Conservation (phyloP, 257 asterid species). For the Linaria vulgaris region DNA sequence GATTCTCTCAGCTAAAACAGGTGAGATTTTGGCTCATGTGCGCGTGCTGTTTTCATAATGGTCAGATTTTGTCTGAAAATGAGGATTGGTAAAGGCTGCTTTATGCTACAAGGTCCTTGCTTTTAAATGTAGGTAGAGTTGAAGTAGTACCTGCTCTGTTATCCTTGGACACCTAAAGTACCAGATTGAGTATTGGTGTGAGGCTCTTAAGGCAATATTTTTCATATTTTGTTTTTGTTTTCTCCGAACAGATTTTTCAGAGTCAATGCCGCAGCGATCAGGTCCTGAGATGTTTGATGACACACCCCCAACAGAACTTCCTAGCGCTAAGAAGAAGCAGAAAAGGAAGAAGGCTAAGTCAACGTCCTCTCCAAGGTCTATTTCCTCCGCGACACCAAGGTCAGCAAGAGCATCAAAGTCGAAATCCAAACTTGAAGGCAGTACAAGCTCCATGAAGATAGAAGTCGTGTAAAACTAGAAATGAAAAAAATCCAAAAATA, state of each 20-base stretch:
- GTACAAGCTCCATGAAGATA: slow-evolving; percentile 45
- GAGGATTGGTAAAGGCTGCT: background rate
- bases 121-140: background rate
- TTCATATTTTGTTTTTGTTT: no score
- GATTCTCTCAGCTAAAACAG: slow-evolving; percentile 18
- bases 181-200: no score
- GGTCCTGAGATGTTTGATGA: slow-evolving; percentile 35
- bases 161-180: background rate
- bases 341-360: slow-evolving; percentile 67
- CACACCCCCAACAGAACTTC: slow-evolving; percentile 34
- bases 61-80: background rate
- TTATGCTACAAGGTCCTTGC: background rate
- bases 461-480: slow-evolving; percentile 54
- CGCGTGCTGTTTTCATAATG: slow-evolving; percentile 4
- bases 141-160: background rate
- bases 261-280: slow-evolving; percentile 17
- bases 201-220: no score
- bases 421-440: slow-evolving; percentile 57
- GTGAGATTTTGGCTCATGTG: slow-evolving; percentile 39
- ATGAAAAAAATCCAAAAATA: background rate
- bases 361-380: slow-evolving; percentile 50
- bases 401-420: slow-evolving; percentile 48
- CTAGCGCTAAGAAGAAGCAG: slow-evolving; percentile 51
- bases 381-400: slow-evolving; percentile 25
- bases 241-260: slow-evolving; percentile 21